These are phyloP conservation scores for Gymnopilus junonius DNA, from an alignment of 768 basidiomycete species.

Conservation along the genomic window DNA sequence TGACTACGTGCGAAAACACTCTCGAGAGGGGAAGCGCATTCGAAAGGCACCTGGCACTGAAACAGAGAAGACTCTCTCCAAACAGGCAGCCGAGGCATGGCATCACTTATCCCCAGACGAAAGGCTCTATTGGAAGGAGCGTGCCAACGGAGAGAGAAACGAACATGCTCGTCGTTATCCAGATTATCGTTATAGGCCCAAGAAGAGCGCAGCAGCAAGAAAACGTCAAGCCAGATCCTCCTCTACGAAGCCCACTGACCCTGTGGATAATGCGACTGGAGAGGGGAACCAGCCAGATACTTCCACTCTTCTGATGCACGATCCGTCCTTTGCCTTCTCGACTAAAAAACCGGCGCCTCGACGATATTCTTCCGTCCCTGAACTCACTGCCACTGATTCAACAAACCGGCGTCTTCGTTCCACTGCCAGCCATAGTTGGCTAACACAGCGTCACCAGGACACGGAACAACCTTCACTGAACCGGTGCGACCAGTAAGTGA, in stretches of 20 bases:
- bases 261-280: conserved; percentile 6
- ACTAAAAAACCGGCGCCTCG: conserved; percentile 20
- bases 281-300: not conserved
- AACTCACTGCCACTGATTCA: conserved; percentile 13
- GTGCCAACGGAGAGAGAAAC: conserved; percentile 59
- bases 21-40: conserved; percentile 39
- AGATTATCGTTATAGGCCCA: conserved; percentile 65
- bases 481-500: conserved; percentile 16
- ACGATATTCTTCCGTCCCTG: conserved; percentile 37
- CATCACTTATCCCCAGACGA: conserved; percentile 52
- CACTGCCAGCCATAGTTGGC: conserved; percentile 26
- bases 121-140: conserved; percentile 50
- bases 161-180: conserved; percentile 64
- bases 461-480: conserved; percentile 2
- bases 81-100: conserved; percentile 81
- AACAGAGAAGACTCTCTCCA: conserved; percentile 66
- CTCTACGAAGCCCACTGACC: conserved; percentile 10
- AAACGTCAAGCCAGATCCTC: conserved; percentile 28
- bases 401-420: conserved; percentile 23
- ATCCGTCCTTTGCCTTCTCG: not conserved
- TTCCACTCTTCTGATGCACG: conserved; percentile 1
- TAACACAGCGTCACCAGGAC: conserved; percentile 10
- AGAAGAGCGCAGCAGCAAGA: conserved; percentile 38
- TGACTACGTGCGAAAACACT: conserved; percentile 56
- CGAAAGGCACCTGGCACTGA: conserved; percentile 38